Base-by-base conservation (phyloP, 805 yeast species). In the Barnettozyma californica region DNA sequence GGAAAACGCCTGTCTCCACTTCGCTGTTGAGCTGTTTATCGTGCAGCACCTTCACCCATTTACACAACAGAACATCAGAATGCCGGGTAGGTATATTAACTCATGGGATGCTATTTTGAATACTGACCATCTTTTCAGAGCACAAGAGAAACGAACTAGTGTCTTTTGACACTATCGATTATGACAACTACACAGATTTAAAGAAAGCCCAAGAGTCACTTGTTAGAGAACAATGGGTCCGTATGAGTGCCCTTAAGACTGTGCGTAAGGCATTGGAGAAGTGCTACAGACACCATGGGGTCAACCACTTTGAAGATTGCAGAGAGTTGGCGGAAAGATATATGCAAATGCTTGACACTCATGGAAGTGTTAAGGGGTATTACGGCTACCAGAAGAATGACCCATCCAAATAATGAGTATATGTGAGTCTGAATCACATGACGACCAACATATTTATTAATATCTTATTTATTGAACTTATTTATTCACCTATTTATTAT, bases 331-430 rank as follows among this genome's bases (percentile, higher is more conserved):
- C 90, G 27, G 83, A 84, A 69, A 80, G 71, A 53, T 87, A 87
- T 66, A 69, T 87, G 72, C 86, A 83, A 58, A 74, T 87, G 86
- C 72, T 87, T 49, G 91, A 88, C 48, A 68, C 55, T 10, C 58
- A 75, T 44, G 77, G 84, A 57, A 77, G 81, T 57, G 75, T 84
- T 51, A 76, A 79, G 57, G 95, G 95, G 40, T 86, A 76, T 69
- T 70, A 82, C 62, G 92, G 89, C n/a, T 86, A 87, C 71, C 95
- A 87, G 71, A 84, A 87, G 77, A 87, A 87, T 69, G 95, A 87
- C 63, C 94, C 92, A 41, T 73, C 87, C 34, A 84, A 86, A 70
- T 84, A 70, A 31, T n/a, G 7, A 14, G 16, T 9, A 16, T 14
- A 16, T n/a, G n/a, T n/a, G n/a, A n/a, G n/a, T n/a, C n/a, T n/a